Conservation (phyloP, 2,329 filamentous ascomycete species). For the Cladosporium velox region DNA sequence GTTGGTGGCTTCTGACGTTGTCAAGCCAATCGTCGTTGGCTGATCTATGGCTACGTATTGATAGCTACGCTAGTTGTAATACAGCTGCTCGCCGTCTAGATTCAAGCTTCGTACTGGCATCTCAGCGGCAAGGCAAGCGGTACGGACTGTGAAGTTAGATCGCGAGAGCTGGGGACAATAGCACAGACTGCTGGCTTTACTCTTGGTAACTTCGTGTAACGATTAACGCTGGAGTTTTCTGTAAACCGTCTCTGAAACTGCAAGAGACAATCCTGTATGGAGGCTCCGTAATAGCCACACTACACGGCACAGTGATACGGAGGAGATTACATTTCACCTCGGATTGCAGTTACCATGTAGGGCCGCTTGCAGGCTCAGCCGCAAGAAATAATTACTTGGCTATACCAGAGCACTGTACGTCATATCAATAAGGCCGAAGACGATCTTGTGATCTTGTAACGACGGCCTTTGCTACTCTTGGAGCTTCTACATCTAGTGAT, state of each 20-base stretch:
- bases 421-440: not conserved
- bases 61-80: not conserved
- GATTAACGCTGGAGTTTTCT: not conserved
- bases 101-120: no score
- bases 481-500: not conserved
- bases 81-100: not conserved
- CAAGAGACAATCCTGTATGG: not conserved
- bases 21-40: not conserved
- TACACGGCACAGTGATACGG: not conserved
- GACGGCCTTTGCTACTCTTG: not conserved
- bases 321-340: not conserved
- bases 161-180: not conserved
- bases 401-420: not conserved
- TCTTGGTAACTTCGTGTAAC: not conserved
- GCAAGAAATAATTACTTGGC: not conserved
- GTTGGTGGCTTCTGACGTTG: not conserved
- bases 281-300: not conserved
- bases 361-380: not conserved
- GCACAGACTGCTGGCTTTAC: not conserved
- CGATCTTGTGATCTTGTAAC: not conserved
- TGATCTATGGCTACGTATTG: not conserved
- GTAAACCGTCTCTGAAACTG: not conserved
- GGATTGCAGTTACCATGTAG: not conserved
- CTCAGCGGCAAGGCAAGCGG: no score
- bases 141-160: no score